Conservation (phyloP, 331 rosid genomes). For the Dryas integrifolia region DNA sequence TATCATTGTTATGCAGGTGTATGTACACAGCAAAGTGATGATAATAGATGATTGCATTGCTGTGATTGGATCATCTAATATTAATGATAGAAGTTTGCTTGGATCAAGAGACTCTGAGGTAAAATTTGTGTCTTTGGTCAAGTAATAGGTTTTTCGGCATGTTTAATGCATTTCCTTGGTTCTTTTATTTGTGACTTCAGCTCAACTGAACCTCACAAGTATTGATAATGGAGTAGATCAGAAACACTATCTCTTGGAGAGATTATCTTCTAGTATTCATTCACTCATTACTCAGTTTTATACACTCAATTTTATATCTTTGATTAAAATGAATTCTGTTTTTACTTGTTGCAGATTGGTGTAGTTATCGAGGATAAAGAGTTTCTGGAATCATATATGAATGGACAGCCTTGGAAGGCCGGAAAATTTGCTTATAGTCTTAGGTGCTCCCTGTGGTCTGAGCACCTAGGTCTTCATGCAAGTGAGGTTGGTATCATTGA, state of each 20-base stretch:
- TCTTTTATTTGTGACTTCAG: neutral
- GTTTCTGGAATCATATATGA: constrained; percentile 46
- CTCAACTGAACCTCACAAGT: neutral
- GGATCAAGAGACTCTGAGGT: constrained; percentile 61
- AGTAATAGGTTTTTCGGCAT: neutral
- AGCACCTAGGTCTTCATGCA: constrained; percentile 49
- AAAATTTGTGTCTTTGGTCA: neutral
- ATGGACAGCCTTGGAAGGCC: constrained; percentile 46
- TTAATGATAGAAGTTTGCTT: constrained; percentile 50
- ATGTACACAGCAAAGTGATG: constrained; percentile 55
- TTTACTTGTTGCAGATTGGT: constrained; percentile 37
- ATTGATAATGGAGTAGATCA: neutral
- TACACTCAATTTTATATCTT: too few relatives aligned
- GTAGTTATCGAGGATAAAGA: constrained; percentile 48
- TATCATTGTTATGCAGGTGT: constrained; percentile 30
- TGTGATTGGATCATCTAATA: constrained; percentile 50
- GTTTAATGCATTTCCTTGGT: neutral
- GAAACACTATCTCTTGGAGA: neutral
- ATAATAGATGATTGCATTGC: constrained; percentile 45
- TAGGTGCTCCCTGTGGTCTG: constrained; percentile 50
- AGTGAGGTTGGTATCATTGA: constrained; percentile 37
- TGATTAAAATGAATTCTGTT: neutral
- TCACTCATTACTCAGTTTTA: too few relatives aligned
- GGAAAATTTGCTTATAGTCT: constrained; percentile 46
- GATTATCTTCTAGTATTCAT: too few relatives aligned